phyloP scores from a whole-genome alignment of 345 rosid species.

The Psidium friedrichsthalianum region DNA sequence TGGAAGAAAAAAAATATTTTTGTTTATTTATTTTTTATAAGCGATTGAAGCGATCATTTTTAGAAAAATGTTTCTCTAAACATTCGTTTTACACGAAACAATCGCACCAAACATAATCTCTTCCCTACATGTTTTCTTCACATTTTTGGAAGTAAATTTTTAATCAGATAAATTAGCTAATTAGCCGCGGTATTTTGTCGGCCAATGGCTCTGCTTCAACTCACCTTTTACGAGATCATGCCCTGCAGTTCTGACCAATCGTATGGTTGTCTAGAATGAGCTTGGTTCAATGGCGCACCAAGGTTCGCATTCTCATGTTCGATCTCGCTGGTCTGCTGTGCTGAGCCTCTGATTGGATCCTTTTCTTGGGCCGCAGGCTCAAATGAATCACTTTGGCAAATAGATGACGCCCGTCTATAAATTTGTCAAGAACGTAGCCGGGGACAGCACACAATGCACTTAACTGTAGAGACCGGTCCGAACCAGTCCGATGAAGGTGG shows the following conservation, averaged over 20 bases:
- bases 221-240: neutral
- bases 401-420: neutral
- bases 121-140: neutral
- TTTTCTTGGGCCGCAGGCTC: neutral
- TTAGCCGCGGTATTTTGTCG: neutral
- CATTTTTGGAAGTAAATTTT: neutral
- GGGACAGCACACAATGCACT: neutral
- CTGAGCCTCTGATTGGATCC: neutral
- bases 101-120: neutral
- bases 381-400: neutral
- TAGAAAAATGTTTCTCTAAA: neutral
- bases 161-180: neutral
- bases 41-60: neutral
- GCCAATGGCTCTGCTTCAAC: neutral
- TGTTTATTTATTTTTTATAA: neutral
- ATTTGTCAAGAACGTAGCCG: neutral
- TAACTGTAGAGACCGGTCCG: no score
- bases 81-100: neutral
- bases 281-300: neutral
- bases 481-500: no score
- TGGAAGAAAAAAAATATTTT: neutral
- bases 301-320: neutral
- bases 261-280: neutral
- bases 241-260: neutral
- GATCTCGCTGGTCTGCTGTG: neutral